Evolutionary conservation across 352 stramenopile genomes (phyloP), one percentile per base, ranked within the genome.

Genomic region (Phytophthora fragariae): DNA sequence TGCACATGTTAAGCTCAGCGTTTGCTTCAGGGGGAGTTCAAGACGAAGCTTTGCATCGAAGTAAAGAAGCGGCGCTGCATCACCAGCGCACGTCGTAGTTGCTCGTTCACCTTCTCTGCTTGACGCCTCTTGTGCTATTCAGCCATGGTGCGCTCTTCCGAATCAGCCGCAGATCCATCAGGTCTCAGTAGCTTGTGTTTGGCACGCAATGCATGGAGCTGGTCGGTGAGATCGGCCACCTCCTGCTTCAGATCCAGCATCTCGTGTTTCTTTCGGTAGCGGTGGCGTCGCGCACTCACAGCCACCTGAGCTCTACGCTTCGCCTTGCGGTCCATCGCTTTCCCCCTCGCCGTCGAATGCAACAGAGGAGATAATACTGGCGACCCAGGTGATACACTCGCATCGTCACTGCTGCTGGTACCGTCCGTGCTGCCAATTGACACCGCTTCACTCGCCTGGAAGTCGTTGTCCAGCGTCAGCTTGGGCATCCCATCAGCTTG

Each of bases 31-130:
- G 73, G 19, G 0, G 69, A 75, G 15, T 65, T 53, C 44, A 75
- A 37, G 41, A 92, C 81, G 5, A 84, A 27, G 5, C 64, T 47
- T 46, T 83, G 76, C 35, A 92, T 74, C 14, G 74, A 78, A 9
- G 52, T 24, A 33, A 92, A 74, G 55, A 89, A 90, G 39, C 65
- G 56, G 8, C 79, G 69, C 57, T 92, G 82, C 59, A 70, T 68
- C 63, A 88, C 86, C 49, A 92, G 65, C 10, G 79, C 82, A 17
- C 73, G 66, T 0, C 82, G 81, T 15, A 92, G 74, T 52, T 88
- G 66, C 33, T 90, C 82, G 73, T 83, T 90, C 55, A 85, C 39
- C 52, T 76, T 65, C 61, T 85, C 78, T 2, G 65, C 62, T 50
- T 75, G 68, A 6, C 63, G 66, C 33, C 77, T 66, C 65, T 82